Conservation (phyloP, 2,329 filamentous ascomycete genomes). For the Penicillium sp. region DNA sequence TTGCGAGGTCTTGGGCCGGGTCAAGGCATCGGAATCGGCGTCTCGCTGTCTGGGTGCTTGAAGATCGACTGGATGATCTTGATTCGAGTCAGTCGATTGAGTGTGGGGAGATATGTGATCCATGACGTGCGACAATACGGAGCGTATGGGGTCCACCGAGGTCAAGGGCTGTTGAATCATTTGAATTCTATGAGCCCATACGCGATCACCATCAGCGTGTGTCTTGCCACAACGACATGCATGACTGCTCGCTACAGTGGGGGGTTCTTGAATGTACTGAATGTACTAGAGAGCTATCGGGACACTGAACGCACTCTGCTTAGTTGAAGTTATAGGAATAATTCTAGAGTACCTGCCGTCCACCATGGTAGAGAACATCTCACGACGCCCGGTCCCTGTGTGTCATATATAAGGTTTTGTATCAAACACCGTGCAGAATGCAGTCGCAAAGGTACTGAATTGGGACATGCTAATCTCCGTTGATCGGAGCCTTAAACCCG, state of each 20-base stretch:
- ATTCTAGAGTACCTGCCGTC: no score
- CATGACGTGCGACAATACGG: background rate
- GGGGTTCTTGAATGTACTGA: no score
- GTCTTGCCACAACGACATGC: no score
- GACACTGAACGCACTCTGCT: no score
- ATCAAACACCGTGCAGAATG: background rate
- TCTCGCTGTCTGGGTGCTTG: slow-evolving; percentile 3
- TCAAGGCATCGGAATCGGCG: slow-evolving; percentile 18
- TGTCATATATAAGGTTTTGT: background rate
- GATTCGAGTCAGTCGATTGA: background rate
- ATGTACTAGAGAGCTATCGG: no score
- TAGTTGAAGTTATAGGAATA: no score
- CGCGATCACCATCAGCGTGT: no score
- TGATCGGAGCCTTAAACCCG: background rate
- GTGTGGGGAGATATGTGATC: background rate
- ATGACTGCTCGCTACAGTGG: no score
- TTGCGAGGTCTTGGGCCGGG: slow-evolving; percentile 17
- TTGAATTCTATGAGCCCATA: no score
- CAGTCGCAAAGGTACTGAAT: background rate
- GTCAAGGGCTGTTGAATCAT: background rate
- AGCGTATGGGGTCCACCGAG: background rate
- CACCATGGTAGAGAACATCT: no score
- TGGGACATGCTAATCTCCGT: background rate
- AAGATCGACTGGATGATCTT: background rate
- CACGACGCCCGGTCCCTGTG: background rate